Conservation (phyloP, 331 rosid genomes). For the Malus hybrid region DNA sequence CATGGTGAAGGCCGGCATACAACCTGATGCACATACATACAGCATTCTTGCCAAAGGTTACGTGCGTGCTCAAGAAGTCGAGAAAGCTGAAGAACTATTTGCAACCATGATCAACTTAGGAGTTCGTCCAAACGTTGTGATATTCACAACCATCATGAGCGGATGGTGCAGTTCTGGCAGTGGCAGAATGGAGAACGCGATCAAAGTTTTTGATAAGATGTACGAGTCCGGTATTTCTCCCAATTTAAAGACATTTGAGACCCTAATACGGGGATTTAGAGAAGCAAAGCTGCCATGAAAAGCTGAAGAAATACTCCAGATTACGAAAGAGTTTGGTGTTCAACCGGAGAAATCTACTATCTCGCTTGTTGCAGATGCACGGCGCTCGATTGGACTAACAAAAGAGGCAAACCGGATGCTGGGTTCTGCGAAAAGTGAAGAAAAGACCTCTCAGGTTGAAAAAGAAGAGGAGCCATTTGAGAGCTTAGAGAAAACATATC, state of each 20-base stretch:
- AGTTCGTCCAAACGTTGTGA: conserved; percentile 50
- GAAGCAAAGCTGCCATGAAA: conserved; percentile 61
- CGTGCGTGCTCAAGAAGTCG: conserved; percentile 54
- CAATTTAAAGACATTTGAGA: conserved; percentile 68
- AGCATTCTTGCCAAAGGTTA: conserved; percentile 76
- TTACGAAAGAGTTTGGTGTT: conserved; percentile 45
- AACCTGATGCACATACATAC: conserved; percentile 62
- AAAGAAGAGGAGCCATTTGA: conserved; percentile 20
- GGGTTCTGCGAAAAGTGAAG: conserved; percentile 14
- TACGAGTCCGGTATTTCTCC: conserved; percentile 49
- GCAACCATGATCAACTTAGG: conserved; percentile 34
- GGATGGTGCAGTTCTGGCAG: conserved; percentile 70
- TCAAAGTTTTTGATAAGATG: conserved; percentile 50
- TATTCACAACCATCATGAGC: conserved; percentile 57
- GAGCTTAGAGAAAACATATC: conserved; percentile 23
- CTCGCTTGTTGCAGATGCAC: conserved; percentile 55
- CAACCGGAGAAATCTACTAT: conserved; percentile 48
- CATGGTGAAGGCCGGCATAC: conserved; percentile 61
- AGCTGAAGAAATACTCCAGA: conserved; percentile 59
- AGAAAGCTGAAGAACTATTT: conserved; percentile 59
- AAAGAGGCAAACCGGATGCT: conserved; percentile 47
- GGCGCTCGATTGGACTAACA: conserved; percentile 48
- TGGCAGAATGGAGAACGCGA: conserved; percentile 57
- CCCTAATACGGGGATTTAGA: conserved; percentile 54
- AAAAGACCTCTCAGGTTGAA: conserved; percentile 5